Conservation (phyloP, 441 rosid genomes). For the Jatropha multifida region DNA sequence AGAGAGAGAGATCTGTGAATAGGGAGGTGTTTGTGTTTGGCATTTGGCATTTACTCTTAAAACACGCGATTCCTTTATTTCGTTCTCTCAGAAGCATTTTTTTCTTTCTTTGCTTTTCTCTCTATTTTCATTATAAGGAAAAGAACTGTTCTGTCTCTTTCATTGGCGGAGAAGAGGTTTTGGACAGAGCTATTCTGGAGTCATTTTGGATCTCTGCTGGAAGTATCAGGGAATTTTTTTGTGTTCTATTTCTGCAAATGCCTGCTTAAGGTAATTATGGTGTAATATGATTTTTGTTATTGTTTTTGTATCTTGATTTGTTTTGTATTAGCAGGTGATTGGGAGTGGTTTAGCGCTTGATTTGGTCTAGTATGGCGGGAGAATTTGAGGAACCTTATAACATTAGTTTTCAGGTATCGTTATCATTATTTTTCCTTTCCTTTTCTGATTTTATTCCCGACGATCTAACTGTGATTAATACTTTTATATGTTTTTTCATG, state of each 20-base stretch:
- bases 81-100: neutral
- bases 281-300: neutral
- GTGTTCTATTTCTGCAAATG: neutral
- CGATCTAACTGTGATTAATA: neutral
- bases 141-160: neutral
- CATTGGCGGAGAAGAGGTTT: neutral
- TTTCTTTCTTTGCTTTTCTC: neutral
- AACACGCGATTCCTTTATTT: slow-evolving; percentile 1
- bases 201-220: neutral
- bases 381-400: slow-evolving; percentile 58
- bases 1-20: slow-evolving; percentile 10
- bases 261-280: slow-evolving; percentile 8
- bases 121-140: neutral
- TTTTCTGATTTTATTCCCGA: neutral
- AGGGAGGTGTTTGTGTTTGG: neutral
- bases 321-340: slow-evolving; percentile 21
- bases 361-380: slow-evolving; percentile 50
- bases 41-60: slow-evolving; percentile 11
- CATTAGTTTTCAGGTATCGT: slow-evolving; percentile 53
- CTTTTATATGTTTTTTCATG: neutral
- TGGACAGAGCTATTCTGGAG: neutral
- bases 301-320: neutral
- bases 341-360: slow-evolving; percentile 14
- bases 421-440: neutral
- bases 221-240: neutral